phyloP scores from a whole-genome alignment of 2,329 filamentous ascomycete species.

The Aspergillaceae sp. region DNA sequence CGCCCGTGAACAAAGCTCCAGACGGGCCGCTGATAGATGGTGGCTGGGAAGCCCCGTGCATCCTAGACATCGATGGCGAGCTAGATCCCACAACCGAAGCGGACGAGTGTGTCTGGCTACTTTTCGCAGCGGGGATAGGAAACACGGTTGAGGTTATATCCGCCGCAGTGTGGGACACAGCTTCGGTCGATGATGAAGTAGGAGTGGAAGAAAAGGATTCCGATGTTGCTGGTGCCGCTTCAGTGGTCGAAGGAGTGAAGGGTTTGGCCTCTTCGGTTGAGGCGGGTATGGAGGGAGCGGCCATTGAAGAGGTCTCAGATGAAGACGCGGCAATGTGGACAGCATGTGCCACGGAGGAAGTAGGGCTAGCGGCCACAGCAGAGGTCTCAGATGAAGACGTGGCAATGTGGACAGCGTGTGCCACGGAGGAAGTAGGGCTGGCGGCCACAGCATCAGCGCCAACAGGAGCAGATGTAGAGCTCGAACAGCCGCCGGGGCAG shows the following conservation, averaged over 20 bases:
- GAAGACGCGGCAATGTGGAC: too few relatives aligned
- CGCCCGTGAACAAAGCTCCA: conserved; percentile 17
- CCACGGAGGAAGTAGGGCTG: too few relatives aligned
- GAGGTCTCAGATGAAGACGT: too few relatives aligned
- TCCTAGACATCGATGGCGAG: neutral
- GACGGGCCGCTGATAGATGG: conserved; percentile 3
- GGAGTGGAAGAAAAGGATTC: neutral
- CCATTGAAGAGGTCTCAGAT: too few relatives aligned
- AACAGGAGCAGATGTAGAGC: too few relatives aligned
- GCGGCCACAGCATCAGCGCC: too few relatives aligned
- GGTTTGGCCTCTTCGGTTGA: neutral
- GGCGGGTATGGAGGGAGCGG: neutral
- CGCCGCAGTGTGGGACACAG: neutral
- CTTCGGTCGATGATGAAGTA: neutral
- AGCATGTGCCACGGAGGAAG: too few relatives aligned
- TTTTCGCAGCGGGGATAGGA: neutral
- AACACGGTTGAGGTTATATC: neutral
- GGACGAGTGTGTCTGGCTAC: neutral
- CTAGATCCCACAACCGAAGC: neutral
- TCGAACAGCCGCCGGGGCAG: too few relatives aligned
- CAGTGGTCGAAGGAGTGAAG: neutral
- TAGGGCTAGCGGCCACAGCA: too few relatives aligned
- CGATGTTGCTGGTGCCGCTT: neutral
- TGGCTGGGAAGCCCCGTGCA: conserved; percentile 1
- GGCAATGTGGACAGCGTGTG: too few relatives aligned